These are phyloP conservation scores for Lichtheimia hyalospora DNA, from an alignment of 371 early-diverging fungal genomes.

Conservation along the genomic window DNA sequence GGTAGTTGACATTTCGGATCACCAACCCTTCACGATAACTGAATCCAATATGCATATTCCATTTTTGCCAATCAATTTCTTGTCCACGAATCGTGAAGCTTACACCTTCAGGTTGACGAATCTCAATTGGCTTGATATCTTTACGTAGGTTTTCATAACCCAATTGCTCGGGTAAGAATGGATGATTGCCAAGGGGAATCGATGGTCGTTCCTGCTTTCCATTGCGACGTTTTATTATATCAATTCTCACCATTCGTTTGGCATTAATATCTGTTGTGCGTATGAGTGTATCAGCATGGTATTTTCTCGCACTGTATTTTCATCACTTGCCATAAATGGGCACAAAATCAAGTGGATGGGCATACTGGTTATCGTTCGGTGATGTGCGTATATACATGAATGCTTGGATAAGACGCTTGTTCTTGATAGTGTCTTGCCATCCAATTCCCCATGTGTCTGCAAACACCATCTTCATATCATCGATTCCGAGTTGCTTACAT, in stretches of 20 bases:
- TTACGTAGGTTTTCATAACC: slow-evolving; percentile 39
- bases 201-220: slow-evolving; percentile 39
- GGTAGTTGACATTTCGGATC: slow-evolving; percentile 42
- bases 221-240: slow-evolving; percentile 32
- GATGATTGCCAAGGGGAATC: slow-evolving; percentile 35
- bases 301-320: not conserved
- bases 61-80: slow-evolving; percentile 53
- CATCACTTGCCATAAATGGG: slow-evolving; percentile 35
- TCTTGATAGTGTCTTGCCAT: slow-evolving; percentile 30
- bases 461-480: slow-evolving; percentile 41
- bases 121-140: slow-evolving; percentile 45
- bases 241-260: slow-evolving; percentile 36
- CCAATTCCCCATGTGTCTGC: slow-evolving; percentile 49
- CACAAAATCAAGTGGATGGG: slow-evolving; percentile 48
- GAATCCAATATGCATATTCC: slow-evolving; percentile 47
- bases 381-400: slow-evolving; percentile 44
- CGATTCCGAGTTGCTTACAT: slow-evolving; percentile 37
- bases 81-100: slow-evolving; percentile 46
- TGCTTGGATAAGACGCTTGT: slow-evolving; percentile 41
- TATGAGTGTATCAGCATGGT: not conserved
- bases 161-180: slow-evolving; percentile 44
- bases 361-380: slow-evolving; percentile 47
- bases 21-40: slow-evolving; percentile 54
- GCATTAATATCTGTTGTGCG: slow-evolving; percentile 26
- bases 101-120: slow-evolving; percentile 50